Evolutionary conservation across 2,329 filamentous ascomycete genomes (phyloP).

Genomic region (Mycosphaerella arachidis): DNA sequence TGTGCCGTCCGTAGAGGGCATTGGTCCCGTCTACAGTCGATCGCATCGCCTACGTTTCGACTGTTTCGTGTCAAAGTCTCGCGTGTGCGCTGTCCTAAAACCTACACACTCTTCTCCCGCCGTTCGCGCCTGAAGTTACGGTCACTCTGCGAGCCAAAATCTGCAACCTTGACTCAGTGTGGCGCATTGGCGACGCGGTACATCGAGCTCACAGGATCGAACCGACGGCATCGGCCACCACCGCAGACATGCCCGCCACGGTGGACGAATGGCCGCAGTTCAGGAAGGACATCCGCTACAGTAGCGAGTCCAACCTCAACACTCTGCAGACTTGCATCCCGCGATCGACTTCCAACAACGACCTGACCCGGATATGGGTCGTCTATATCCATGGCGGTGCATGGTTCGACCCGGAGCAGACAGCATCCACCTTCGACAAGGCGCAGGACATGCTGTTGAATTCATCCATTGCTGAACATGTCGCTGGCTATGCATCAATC

Average conservation of each 20-base stretch:
- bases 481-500: constrained; percentile 61
- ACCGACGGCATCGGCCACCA: not conserved
- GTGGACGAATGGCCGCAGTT: constrained; percentile 25
- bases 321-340: constrained; percentile 43
- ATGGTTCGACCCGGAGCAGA: constrained; percentile 46
- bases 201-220: not conserved
- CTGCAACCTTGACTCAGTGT: not conserved
- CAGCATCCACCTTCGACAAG: constrained; percentile 33
- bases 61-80: not conserved
- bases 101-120: not conserved
- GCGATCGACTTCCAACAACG: constrained; percentile 22
- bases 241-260: constrained; percentile 8
- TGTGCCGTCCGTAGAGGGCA: not conserved
- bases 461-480: constrained; percentile 27
- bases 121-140: not conserved
- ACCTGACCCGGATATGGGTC: constrained; percentile 25
- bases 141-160: not conserved
- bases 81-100: not conserved
- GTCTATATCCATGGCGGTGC: constrained; percentile 49
- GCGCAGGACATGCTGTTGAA: constrained; percentile 36
- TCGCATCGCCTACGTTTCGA: not conserved
- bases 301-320: constrained; percentile 33
- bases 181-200: not conserved
- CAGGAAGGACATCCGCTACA: constrained; percentile 28
- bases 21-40: not conserved